Conservation (phyloP, 208 protist species). For the Herpetomonas samuelpessoai region DNA sequence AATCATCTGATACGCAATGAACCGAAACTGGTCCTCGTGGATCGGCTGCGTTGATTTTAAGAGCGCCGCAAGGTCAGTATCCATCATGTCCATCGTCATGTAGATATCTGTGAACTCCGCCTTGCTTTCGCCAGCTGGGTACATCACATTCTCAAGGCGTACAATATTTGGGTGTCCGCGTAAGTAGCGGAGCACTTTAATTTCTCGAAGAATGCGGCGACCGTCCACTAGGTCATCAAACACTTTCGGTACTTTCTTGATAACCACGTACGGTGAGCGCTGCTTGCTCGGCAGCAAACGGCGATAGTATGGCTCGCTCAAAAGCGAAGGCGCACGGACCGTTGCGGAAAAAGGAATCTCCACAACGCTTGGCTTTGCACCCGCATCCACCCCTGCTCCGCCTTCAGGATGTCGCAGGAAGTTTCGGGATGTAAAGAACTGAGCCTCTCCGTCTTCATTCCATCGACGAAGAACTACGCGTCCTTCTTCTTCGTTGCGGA, state of each 20-base stretch:
- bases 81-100: constrained; percentile 69
- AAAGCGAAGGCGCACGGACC: constrained; percentile 25
- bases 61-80: constrained; percentile 96
- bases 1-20: constrained; percentile 94
- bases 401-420: background rate
- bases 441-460: constrained; percentile 3
- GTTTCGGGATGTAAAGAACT: background rate
- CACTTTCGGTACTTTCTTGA: constrained; percentile 95
- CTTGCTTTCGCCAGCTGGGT: constrained; percentile 39
- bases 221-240: constrained; percentile 94
- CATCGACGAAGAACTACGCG: constrained; percentile 14
- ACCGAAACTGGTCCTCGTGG: constrained; percentile 93
- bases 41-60: constrained; percentile 85
- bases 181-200: constrained; percentile 89
- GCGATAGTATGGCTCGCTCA: constrained; percentile 30
- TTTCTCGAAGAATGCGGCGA: constrained; percentile 93
- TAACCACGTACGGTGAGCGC: constrained; percentile 82
- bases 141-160: constrained; percentile 91
- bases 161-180: constrained; percentile 91
- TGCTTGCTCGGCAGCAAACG: constrained; percentile 15
- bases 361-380: background rate
- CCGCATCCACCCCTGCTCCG: background rate
- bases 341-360: background rate
- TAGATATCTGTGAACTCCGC: constrained; percentile 87
- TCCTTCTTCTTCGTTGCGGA: constrained; percentile 31